A percentile compares a stretch with the other conserved stretches of the same genome.
phyloP scores from a whole-genome alignment of 2,329 filamentous ascomycete species.

The Dactylellina leptospora region DNA sequence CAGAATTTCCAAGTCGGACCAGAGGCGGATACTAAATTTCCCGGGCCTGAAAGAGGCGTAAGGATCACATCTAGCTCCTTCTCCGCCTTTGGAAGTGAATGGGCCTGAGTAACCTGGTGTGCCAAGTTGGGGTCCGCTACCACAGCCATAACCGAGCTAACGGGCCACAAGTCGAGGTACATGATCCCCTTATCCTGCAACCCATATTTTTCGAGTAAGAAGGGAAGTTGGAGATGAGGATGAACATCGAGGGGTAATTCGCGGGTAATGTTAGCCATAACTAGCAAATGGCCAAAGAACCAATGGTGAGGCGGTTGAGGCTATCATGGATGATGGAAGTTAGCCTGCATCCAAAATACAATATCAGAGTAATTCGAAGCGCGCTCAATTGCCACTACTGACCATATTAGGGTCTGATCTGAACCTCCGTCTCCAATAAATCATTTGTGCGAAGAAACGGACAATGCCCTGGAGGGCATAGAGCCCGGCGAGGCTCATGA shows the following conservation, averaged over 20 bases:
- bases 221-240: slow-evolving; percentile 55
- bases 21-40: slow-evolving; percentile 60
- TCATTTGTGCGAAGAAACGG: slow-evolving; percentile 8
- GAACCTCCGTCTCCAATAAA: slow-evolving; percentile 24
- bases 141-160: slow-evolving; percentile 60
- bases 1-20: slow-evolving; percentile 61
- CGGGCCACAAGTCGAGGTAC: slow-evolving; percentile 61
- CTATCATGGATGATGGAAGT: slow-evolving; percentile 49
- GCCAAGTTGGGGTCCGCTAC: slow-evolving; percentile 61
- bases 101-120: slow-evolving; percentile 60
- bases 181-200: slow-evolving; percentile 57
- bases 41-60: slow-evolving; percentile 58
- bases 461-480: slow-evolving; percentile 19
- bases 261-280: slow-evolving; percentile 57
- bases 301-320: slow-evolving; percentile 60
- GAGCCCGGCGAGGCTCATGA: slow-evolving; percentile 12
- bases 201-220: slow-evolving; percentile 58
- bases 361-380: neutral
- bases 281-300: slow-evolving; percentile 59
- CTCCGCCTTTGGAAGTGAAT: slow-evolving; percentile 59
- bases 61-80: slow-evolving; percentile 57
- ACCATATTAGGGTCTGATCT: slow-evolving; percentile 18
- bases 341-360: slow-evolving; percentile 3
- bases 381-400: neutral
- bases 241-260: slow-evolving; percentile 58